These are phyloP conservation scores for Linum trigynum DNA, from an alignment of 345 rosid genomes.

Conservation along the genomic window DNA sequence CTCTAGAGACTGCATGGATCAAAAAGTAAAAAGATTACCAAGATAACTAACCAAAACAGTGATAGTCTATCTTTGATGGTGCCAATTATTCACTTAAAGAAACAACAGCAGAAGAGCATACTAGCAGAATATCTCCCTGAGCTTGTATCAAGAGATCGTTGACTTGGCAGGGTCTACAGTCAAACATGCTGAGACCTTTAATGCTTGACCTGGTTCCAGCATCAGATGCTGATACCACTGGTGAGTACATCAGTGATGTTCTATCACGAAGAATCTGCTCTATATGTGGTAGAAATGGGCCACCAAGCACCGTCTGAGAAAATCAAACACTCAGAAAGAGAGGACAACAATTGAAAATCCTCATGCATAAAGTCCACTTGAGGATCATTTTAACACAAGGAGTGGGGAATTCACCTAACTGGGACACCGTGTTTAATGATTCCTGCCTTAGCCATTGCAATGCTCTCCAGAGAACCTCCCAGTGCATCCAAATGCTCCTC, in stretches of 20 bases:
- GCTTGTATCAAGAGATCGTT: constrained; percentile 48
- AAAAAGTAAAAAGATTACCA: neutral
- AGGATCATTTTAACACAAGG: neutral
- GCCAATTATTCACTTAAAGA: neutral
- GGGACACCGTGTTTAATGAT: constrained; percentile 63
- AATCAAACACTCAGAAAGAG: constrained; percentile 3
- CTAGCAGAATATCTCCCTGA: constrained; percentile 43
- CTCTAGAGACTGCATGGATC: constrained; percentile 40
- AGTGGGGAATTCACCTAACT: constrained; percentile 58
- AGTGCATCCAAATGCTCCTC: constrained; percentile 77
- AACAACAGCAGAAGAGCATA: constrained; percentile 22
- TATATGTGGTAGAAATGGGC: constrained; percentile 73
- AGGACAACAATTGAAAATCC: neutral
- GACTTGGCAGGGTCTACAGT: constrained; percentile 45
- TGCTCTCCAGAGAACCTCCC: constrained; percentile 82
- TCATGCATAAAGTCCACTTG: neutral
- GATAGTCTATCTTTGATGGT: neutral
- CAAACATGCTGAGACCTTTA: constrained; percentile 32
- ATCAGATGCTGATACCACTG: constrained; percentile 49
- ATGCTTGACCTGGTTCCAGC: constrained; percentile 37
- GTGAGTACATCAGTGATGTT: constrained; percentile 50
- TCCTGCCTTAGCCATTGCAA: constrained; percentile 84
- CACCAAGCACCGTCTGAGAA: constrained; percentile 62
- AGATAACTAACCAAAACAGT: neutral
- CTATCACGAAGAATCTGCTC: constrained; percentile 48